These are phyloP conservation scores for Sarcodon aspratus DNA, from an alignment of 768 basidiomycete species.

Conservation along the genomic window DNA sequence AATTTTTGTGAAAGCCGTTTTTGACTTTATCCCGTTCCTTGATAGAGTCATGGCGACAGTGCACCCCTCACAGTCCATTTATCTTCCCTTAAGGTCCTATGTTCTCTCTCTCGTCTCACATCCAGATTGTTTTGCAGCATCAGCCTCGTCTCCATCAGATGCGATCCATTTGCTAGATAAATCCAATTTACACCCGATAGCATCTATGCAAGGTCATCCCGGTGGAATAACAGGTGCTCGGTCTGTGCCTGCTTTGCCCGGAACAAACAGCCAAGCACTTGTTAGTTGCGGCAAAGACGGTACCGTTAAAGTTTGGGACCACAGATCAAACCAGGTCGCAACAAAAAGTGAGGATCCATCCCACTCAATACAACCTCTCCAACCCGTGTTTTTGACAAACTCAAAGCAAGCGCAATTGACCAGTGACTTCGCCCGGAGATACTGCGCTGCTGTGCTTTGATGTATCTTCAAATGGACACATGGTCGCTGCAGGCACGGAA, in stretches of 20 bases:
- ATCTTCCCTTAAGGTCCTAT: slow-evolving; percentile 36
- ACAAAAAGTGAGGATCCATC: slow-evolving; percentile 44
- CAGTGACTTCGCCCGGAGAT: slow-evolving; percentile 33
- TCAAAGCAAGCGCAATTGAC: slow-evolving; percentile 26
- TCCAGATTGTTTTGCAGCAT: slow-evolving; percentile 41
- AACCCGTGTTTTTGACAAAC: slow-evolving; percentile 21
- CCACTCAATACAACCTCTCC: not conserved
- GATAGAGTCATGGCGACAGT: too few relatives aligned
- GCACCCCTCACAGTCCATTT: slow-evolving; percentile 17
- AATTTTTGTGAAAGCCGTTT: too few relatives aligned
- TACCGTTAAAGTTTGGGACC: slow-evolving; percentile 66
- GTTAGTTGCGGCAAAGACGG: slow-evolving; percentile 67
- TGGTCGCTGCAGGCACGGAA: slow-evolving; percentile 77
- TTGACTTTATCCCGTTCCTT: too few relatives aligned
- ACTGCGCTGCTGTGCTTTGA: slow-evolving; percentile 54
- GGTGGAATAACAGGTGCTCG: slow-evolving; percentile 45
- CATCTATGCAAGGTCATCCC: slow-evolving; percentile 46
- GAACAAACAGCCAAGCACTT: slow-evolving; percentile 30
- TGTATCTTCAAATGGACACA: slow-evolving; percentile 54
- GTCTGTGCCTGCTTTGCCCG: slow-evolving; percentile 29
- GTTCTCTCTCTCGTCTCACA: slow-evolving; percentile 46
- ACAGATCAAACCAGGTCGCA: slow-evolving; percentile 35
- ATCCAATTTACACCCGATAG: slow-evolving; percentile 31
- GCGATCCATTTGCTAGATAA: slow-evolving; percentile 60
- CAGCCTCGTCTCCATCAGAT: slow-evolving; percentile 51